Conservation (phyloP, 2,329 filamentous ascomycete genomes). For the Coniochaeta sp. region DNA sequence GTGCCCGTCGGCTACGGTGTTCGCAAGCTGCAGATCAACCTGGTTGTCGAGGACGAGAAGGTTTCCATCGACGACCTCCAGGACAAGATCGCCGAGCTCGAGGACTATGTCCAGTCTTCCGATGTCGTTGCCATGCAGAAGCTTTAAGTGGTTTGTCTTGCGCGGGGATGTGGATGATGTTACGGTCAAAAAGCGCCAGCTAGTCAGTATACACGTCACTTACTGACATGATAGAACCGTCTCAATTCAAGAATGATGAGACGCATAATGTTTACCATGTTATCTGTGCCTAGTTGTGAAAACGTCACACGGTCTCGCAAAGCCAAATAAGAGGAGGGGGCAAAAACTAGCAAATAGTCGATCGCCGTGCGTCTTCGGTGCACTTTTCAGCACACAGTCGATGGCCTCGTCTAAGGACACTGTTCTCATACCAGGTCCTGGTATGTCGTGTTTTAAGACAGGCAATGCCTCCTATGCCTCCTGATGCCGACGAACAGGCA, state of each 20-base stretch:
- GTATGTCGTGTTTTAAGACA: too few relatives aligned
- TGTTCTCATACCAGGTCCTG: too few relatives aligned
- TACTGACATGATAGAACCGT: slow-evolving; percentile 1
- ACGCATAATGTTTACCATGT: not conserved
- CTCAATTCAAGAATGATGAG: not conserved
- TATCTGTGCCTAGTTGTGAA: not conserved
- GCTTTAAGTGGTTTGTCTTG: slow-evolving; percentile 47
- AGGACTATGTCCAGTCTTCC: slow-evolving; percentile 94
- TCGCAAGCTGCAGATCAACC: slow-evolving; percentile 98
- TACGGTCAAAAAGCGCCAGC: slow-evolving; percentile 1
- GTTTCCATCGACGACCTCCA: slow-evolving; percentile 80
- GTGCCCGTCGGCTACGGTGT: slow-evolving; percentile 91
- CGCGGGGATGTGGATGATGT: not conserved
- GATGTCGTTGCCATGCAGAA: slow-evolving; percentile 91
- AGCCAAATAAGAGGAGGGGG: not conserved
- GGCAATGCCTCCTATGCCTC: too few relatives aligned
- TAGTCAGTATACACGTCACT: slow-evolving; percentile 2
- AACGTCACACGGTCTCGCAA: not conserved
- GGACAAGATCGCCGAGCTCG: slow-evolving; percentile 71
- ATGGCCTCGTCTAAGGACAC: too few relatives aligned
- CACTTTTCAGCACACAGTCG: too few relatives aligned
- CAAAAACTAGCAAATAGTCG: too few relatives aligned
- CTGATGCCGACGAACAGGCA: too few relatives aligned
- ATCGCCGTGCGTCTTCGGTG: too few relatives aligned
- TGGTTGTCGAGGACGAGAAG: slow-evolving; percentile 97